These are phyloP conservation scores for Lecanicillium sp. DNA, from an alignment of 2,329 filamentous ascomycete species.

Conservation along the genomic window DNA sequence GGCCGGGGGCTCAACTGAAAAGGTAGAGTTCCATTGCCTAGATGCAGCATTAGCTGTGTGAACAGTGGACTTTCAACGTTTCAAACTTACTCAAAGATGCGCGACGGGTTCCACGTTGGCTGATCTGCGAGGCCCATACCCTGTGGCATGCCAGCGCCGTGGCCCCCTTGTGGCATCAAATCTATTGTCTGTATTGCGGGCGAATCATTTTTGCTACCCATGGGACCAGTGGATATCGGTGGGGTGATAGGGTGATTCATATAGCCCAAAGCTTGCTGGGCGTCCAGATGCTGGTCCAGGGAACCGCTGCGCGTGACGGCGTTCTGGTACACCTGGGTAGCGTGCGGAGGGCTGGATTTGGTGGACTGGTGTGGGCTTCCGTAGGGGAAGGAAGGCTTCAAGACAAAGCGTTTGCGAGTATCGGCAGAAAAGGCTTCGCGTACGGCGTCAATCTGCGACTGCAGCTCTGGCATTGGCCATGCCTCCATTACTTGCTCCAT, in stretches of 20 bases:
- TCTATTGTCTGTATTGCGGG: slow-evolving; percentile 63
- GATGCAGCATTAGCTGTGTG: no score
- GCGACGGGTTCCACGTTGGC: slow-evolving; percentile 72
- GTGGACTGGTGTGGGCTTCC: slow-evolving; percentile 64
- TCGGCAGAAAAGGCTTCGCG: slow-evolving; percentile 89
- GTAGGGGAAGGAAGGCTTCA: slow-evolving; percentile 83
- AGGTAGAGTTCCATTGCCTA: slow-evolving; percentile 93
- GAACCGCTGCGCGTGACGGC: slow-evolving; percentile 37
- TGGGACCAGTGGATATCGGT: slow-evolving; percentile 65
- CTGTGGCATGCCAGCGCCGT: slow-evolving; percentile 42
- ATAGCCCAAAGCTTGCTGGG: slow-evolving; percentile 51
- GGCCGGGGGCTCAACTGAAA: slow-evolving; percentile 52
- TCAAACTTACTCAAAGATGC: slow-evolving; percentile 77
- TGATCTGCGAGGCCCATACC: slow-evolving; percentile 56
- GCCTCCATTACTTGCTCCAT: slow-evolving; percentile 75
- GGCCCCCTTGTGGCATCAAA: slow-evolving; percentile 58
- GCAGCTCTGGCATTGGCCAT: slow-evolving; percentile 85
- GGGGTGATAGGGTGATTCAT: slow-evolving; percentile 67
- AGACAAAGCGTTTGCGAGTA: slow-evolving; percentile 72
- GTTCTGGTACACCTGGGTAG: slow-evolving; percentile 41
- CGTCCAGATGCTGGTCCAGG: slow-evolving; percentile 47
- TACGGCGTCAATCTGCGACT: slow-evolving; percentile 81
- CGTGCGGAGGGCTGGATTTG: slow-evolving; percentile 55
- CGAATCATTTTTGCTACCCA: slow-evolving; percentile 72
- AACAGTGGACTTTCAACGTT: no score